Evolutionary conservation across 441 rosid genomes (phyloP), one percentile per base, ranked within the genome.

Genomic region (Croton laevigatus): DNA sequence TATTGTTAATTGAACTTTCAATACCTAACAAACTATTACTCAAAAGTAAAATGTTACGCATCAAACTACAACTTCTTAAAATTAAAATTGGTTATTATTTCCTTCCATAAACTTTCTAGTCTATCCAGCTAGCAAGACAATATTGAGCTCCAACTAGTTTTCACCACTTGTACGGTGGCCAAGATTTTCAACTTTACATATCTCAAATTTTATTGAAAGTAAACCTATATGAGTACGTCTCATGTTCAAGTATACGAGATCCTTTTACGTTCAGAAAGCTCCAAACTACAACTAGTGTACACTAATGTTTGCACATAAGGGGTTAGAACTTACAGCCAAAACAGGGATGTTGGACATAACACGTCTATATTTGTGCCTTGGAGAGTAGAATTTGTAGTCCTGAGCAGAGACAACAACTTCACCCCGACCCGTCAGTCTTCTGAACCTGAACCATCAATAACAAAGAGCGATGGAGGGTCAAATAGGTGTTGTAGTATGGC

Each of bases 331-430:
- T 85, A 94, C 97, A 60, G 88, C 81, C 76, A 91, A 83, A 68
- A 80, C 78, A 78, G 88, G 74, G 59, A 90, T 81, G 67, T 71
- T 81, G 68, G 94, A 81, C 17, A 73, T 74, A 67, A 61, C 73
- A 65, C 93, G 96, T 75, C 96, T 82, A 49, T 81, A 87, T 77
- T 94, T 94, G 81, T 88, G 98, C 82, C 98, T 81, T 23, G 98
- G 97, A 77, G 93, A 86, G 76, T 94, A 91, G 72, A 89, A 94
- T 77, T 91, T 91, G 71, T 89, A 91, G 78, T 91, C 97, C 72
- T 70, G 84, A 60, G 93, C 84, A 54, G 91, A 87, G 66, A 94
- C 68, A 40, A 89, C 84, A 54, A 94, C 93, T 73, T 94, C 97
- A 87, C 58, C 75, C 46, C 97, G 84, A 71, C 97, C 97, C 37